Conservation (phyloP, 2,329 filamentous ascomycete species). For the Davidsoniella eucalypti region DNA sequence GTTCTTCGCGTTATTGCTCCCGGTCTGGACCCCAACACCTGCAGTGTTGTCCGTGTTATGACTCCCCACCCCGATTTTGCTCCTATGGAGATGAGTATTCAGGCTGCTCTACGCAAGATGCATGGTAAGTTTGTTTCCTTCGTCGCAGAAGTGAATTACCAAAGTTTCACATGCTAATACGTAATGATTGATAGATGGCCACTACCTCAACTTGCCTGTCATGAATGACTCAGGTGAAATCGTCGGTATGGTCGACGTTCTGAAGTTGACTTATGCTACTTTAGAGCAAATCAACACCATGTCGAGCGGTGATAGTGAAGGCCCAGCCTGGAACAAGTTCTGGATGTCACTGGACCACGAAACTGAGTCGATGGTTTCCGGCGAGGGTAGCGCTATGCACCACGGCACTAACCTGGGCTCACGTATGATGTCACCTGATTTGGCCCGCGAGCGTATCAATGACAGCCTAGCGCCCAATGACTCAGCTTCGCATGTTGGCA, state of each 20-base stretch:
- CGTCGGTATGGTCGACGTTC: conserved; percentile 97
- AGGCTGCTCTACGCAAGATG: conserved; percentile 96
- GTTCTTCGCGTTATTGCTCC: conserved; percentile 95
- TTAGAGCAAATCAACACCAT: conserved; percentile 97
- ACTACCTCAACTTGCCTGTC: conserved; percentile 93
- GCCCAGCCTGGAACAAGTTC: conserved; percentile 98
- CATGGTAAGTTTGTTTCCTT: conserved; percentile 50
- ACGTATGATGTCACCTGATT: conserved; percentile 67
- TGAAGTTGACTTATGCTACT: conserved; percentile 95
- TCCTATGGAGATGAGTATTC: conserved; percentile 97
- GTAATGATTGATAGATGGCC: conserved; percentile 52
- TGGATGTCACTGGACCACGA: conserved; percentile 93
- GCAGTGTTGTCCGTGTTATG: conserved; percentile 97
- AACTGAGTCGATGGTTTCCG: conserved; percentile 91
- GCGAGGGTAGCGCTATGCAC: conserved; percentile 52
- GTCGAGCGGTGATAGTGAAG: conserved; percentile 73
- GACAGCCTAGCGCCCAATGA: conserved; percentile 86
- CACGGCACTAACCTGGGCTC: conserved; percentile 46
- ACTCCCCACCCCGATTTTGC: conserved; percentile 98
- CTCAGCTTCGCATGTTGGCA: conserved; percentile 81
- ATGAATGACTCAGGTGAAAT: conserved; percentile 98
- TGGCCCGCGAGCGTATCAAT: conserved; percentile 49
- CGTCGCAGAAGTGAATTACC: background rate
- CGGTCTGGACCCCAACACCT: conserved; percentile 81
- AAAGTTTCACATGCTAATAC: conserved; percentile 8